phyloP scores from a whole-genome alignment of 2,329 filamentous ascomycete genomes.

The Lecanicillium sp. region DNA sequence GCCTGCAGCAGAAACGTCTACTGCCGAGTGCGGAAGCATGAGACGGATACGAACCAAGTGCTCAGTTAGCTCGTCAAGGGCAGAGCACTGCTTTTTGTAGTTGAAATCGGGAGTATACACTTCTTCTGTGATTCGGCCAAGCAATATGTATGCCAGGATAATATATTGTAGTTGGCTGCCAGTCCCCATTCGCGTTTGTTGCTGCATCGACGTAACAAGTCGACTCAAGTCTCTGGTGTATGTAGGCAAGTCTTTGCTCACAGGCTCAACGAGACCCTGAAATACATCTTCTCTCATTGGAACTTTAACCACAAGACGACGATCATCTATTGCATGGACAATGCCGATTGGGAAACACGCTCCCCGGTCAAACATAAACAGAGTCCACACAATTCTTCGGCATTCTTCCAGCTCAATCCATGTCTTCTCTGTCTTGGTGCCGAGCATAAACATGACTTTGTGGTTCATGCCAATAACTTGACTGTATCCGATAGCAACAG shows the following conservation, averaged over 20 bases:
- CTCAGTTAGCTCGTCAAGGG: slow-evolving; percentile 11
- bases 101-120: slow-evolving; percentile 11
- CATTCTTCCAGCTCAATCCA: slow-evolving; percentile 16
- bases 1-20: slow-evolving; percentile 13
- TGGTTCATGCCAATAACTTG: slow-evolving; percentile 7
- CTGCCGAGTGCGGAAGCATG: slow-evolving; percentile 15
- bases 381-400: slow-evolving; percentile 14
- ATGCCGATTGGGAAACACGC: slow-evolving; percentile 17
- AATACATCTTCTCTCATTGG: slow-evolving; percentile 15
- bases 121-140: slow-evolving; percentile 14
- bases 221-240: slow-evolving; percentile 11
- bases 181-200: slow-evolving; percentile 5
- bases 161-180: slow-evolving; percentile 14
- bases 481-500: slow-evolving; percentile 13
- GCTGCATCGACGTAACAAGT: slow-evolving; percentile 12
- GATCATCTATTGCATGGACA: slow-evolving; percentile 16
- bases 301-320: slow-evolving; percentile 13
- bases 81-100: slow-evolving; percentile 4
- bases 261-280: slow-evolving; percentile 7
- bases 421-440: not conserved
- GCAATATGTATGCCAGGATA: slow-evolving; percentile 13
- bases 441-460: slow-evolving; percentile 8
- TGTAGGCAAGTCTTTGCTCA: not conserved
- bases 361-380: slow-evolving; percentile 16
- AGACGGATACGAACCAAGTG: slow-evolving; percentile 13